These are phyloP conservation scores for Penicilliopsis zonata DNA, from an alignment of 495 filamentous ascomycete species.

Conservation along the genomic window DNA sequence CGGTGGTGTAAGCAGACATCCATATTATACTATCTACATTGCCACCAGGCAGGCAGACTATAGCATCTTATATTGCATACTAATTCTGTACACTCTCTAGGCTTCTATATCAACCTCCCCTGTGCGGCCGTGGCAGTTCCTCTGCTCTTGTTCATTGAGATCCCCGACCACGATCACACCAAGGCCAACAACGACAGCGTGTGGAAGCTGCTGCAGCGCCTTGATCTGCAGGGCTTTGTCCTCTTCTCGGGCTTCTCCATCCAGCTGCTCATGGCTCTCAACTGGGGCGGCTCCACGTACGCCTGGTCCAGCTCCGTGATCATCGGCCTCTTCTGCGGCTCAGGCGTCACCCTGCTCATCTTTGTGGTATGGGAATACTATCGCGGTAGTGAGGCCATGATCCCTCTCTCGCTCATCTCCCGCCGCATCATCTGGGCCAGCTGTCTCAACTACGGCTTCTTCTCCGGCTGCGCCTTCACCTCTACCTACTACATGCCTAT, in stretches of 20 bases:
- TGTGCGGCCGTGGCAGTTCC: slow-evolving; percentile 22
- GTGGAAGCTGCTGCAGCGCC: slow-evolving; percentile 2
- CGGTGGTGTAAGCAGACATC: slow-evolving; percentile 5
- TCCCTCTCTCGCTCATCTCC: slow-evolving; percentile 13
- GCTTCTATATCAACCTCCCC: slow-evolving; percentile 45
- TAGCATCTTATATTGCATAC: not conserved
- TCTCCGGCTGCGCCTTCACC: slow-evolving; percentile 20
- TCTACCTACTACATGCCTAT: slow-evolving; percentile 69
- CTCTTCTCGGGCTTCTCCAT: slow-evolving; percentile 32
- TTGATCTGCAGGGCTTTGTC: slow-evolving; percentile 34
- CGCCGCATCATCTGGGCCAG: slow-evolving; percentile 1
- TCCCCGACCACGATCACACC: slow-evolving; percentile 8
- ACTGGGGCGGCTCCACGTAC: slow-evolving; percentile 39
- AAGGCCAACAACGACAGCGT: not conserved
- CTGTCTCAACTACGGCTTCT: not conserved
- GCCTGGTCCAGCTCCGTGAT: slow-evolving; percentile 30
- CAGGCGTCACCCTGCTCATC: slow-evolving; percentile 18
- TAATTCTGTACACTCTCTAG: not conserved
- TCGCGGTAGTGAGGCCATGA: slow-evolving; percentile 29
- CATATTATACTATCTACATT: not conserved
- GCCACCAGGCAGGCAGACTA: too few relatives aligned
- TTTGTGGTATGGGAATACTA: slow-evolving; percentile 26
- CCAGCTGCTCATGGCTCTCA: slow-evolving; percentile 37
- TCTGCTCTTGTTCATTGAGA: slow-evolving; percentile 6
- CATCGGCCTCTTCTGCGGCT: slow-evolving; percentile 25